Percentiles rank a stretch among this genome's conserved stretches.
Evolutionary conservation across 2,329 filamentous ascomycete genomes (phyloP).

Genomic region (Torrubiella hemipterigena): DNA sequence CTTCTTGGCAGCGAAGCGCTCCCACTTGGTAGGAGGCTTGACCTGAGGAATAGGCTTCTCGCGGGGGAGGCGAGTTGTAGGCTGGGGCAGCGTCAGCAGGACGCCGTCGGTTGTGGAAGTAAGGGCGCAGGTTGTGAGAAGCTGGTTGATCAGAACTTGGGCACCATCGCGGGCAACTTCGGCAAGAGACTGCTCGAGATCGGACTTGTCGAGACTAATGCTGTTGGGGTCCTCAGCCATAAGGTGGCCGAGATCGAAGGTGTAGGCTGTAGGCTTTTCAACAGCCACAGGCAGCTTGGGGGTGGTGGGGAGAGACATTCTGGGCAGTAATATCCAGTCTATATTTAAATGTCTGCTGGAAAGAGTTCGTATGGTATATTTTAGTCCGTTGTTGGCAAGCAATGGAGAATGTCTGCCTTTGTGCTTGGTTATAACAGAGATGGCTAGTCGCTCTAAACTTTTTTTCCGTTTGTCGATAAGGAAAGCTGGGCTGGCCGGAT

Average conservation of each 20-base stretch:
- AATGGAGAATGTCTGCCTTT: no score
- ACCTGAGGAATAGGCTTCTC: slow-evolving; percentile 81
- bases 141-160: slow-evolving; percentile 86
- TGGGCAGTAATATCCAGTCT: no score
- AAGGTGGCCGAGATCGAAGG: slow-evolving; percentile 83
- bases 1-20: slow-evolving; percentile 92
- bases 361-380: neutral
- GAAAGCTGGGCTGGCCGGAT: neutral
- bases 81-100: slow-evolving; percentile 62
- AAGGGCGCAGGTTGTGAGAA: slow-evolving; percentile 79
- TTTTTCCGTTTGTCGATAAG: slow-evolving; percentile 7
- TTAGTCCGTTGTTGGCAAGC: no score
- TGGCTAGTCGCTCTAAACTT: slow-evolving; percentile 3
- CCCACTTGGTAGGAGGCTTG: slow-evolving; percentile 85
- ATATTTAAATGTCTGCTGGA: no score
- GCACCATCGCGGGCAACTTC: slow-evolving; percentile 76
- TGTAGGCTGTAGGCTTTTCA: slow-evolving; percentile 79
- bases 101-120: slow-evolving; percentile 58
- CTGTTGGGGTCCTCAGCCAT: slow-evolving; percentile 83
- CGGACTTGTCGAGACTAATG: slow-evolving; percentile 39
- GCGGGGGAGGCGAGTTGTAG: slow-evolving; percentile 63
- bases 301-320: slow-evolving; percentile 25
- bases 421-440: no score
- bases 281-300: slow-evolving; percentile 51
- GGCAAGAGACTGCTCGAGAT: slow-evolving; percentile 57